A percentile compares a stretch with the other conserved stretches of the same genome.
Conservation (phyloP, 2,329 filamentous ascomycete genomes). For the Botrytis hyacinthi region DNA sequence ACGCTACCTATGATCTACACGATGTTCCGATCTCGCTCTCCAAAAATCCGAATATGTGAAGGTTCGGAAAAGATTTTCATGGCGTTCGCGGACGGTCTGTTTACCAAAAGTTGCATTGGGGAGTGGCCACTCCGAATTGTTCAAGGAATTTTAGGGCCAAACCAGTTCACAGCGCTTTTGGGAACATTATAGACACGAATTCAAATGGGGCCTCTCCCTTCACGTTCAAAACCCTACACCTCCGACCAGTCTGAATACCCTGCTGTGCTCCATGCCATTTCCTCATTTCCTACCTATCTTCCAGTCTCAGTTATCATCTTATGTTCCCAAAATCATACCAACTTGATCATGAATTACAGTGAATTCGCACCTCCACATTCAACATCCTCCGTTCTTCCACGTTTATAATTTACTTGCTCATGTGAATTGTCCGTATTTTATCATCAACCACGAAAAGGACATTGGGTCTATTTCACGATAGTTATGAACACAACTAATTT, state of each 20-base stretch:
- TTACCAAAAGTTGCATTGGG: neutral
- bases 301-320: neutral
- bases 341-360: neutral
- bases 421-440: neutral
- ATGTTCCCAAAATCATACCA: neutral
- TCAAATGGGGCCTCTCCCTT: neutral
- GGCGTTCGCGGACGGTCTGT: constrained; percentile 1
- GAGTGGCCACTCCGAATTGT: neutral
- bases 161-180: neutral
- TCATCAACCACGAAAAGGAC: neutral
- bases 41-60: neutral
- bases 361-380: neutral
- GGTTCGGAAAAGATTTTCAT: neutral
- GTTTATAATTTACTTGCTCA: too few species aligned
- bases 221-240: neutral
- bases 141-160: neutral
- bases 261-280: neutral
- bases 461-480: neutral
- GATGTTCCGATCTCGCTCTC: neutral
- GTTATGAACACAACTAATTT: neutral
- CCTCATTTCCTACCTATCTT: neutral
- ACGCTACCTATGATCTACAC: neutral
- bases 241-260: neutral
- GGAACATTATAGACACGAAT: neutral
- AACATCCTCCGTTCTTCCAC: neutral